Percentiles rank a stretch among this genome's conserved stretches.
Evolutionary conservation across 169 alveolate species (phyloP).

Genomic region (Ichthyophthirius multifiliis): DNA sequence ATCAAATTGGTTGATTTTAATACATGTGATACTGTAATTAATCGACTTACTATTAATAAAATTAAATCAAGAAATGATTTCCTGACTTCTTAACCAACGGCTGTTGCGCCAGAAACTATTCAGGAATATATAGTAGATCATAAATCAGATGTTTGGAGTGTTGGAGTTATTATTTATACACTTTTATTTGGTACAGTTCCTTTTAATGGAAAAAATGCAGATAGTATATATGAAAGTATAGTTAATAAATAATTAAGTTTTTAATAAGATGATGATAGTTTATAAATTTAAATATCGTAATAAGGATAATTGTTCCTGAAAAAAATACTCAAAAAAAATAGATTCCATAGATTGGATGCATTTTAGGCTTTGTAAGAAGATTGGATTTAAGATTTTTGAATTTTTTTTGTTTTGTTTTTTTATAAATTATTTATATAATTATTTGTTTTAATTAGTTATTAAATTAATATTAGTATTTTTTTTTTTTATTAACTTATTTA

Average conservation of each 20-base stretch:
- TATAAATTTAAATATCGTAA: too few relatives aligned
- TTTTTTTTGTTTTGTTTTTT: too few relatives aligned
- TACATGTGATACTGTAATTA: neutral
- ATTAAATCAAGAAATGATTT: neutral
- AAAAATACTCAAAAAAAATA: too few relatives aligned
- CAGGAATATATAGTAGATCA: slow-evolving; percentile 55
- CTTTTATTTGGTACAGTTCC: slow-evolving; percentile 76
- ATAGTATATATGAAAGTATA: slow-evolving; percentile 57
- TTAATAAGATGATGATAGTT: slow-evolving; percentile 47
- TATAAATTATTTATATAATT: too few relatives aligned
- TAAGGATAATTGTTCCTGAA: too few relatives aligned
- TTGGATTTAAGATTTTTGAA: too few relatives aligned
- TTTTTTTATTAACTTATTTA: too few relatives aligned
- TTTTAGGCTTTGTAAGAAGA: too few relatives aligned
- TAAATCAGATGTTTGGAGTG: slow-evolving; percentile 65
- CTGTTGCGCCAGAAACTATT: slow-evolving; percentile 70
- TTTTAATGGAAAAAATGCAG: slow-evolving; percentile 67
- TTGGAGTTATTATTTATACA: slow-evolving; percentile 68
- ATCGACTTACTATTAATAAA: neutral
- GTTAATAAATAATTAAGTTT: slow-evolving; percentile 47
- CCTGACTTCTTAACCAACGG: slow-evolving; percentile 45
- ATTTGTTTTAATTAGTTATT: too few relatives aligned
- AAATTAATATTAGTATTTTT: too few relatives aligned
- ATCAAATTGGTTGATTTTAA: neutral
- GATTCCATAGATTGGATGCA: too few relatives aligned